Percentiles rank a stretch among this genome's conserved stretches.
phyloP scores from a whole-genome alignment of 1,139 yeast genomes.

The Kodamaea derodonti region DNA sequence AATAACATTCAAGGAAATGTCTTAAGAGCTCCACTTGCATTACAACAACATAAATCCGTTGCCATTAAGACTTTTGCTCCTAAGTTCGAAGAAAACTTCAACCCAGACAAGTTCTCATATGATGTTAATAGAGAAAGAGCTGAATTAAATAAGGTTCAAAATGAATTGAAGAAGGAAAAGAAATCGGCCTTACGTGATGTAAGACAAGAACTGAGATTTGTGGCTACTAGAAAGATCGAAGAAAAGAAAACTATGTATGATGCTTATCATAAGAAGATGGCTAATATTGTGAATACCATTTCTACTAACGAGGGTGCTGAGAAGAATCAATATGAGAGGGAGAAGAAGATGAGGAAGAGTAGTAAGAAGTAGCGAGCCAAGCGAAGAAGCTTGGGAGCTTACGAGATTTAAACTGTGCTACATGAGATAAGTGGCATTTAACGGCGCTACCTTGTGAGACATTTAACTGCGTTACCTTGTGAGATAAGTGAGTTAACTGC shows the following conservation, averaged over 20 bases:
- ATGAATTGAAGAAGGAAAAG: conserved; percentile 85
- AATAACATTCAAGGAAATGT: conserved; percentile 40
- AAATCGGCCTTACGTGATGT: conserved; percentile 86
- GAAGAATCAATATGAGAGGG: conserved; percentile 86
- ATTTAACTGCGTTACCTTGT: too few relatives aligned
- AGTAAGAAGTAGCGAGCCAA: conserved; percentile 2
- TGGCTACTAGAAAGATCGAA: conserved; percentile 77
- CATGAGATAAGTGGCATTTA: too few relatives aligned
- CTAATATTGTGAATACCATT: conserved; percentile 77
- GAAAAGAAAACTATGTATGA: conserved; percentile 73
- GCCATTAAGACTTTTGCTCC: conserved; percentile 87
- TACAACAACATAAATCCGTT: conserved; percentile 83
- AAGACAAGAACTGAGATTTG: conserved; percentile 83
- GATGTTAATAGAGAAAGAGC: conserved; percentile 79
- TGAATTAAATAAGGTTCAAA: conserved; percentile 77
- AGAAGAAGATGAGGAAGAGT: conserved; percentile 62
- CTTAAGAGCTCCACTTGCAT: conserved; percentile 67
- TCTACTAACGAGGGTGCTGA: conserved; percentile 94
- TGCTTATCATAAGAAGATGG: conserved; percentile 87
- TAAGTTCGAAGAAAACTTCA: conserved; percentile 91
- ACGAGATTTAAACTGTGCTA: too few relatives aligned
- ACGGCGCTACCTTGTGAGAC: too few relatives aligned
- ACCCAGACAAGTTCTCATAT: conserved; percentile 90
- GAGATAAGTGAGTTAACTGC: too few relatives aligned
- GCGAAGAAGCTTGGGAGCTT: too few relatives aligned